phyloP scores from a whole-genome alignment of 768 basidiomycete species.

The Infundibulicybe gibba region DNA sequence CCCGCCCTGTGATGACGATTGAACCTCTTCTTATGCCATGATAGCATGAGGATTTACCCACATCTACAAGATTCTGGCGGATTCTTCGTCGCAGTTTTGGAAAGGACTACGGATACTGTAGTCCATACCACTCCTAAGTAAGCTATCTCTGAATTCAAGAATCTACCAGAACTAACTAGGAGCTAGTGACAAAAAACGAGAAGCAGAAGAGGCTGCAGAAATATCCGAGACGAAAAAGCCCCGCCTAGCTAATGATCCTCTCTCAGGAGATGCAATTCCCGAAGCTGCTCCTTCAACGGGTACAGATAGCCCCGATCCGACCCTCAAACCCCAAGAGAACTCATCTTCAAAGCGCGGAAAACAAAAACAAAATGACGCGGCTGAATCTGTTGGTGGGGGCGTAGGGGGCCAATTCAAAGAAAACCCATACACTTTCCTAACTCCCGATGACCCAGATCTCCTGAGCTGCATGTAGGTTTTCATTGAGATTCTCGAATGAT shows the following conservation, averaged over 20 bases:
- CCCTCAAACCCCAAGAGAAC: neutral
- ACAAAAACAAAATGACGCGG: slow-evolving; percentile 11
- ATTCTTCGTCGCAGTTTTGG: slow-evolving; percentile 93
- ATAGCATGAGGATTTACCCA: slow-evolving; percentile 86
- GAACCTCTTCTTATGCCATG: neutral
- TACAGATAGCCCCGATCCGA: neutral
- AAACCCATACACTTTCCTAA: slow-evolving; percentile 85
- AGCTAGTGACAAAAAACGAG: slow-evolving; percentile 48
- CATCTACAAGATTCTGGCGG: slow-evolving; percentile 97
- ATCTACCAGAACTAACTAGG: neutral
- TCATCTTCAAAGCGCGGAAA: slow-evolving; percentile 8
- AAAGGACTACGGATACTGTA: slow-evolving; percentile 30
- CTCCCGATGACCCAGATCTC: slow-evolving; percentile 67
- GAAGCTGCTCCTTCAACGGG: slow-evolving; percentile 1
- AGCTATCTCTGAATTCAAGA: neutral
- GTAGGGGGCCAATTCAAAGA: slow-evolving; percentile 66
- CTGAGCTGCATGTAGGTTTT: slow-evolving; percentile 64
- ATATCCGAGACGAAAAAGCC: slow-evolving; percentile 49
- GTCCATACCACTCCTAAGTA: slow-evolving; percentile 12
- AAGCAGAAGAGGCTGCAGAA: slow-evolving; percentile 35
- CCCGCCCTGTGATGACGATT: neutral
- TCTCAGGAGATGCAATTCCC: slow-evolving; percentile 7
- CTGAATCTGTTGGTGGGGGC: slow-evolving; percentile 13
- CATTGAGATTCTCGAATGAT: neutral
- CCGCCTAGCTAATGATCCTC: slow-evolving; percentile 29